Evolutionary conservation across 2,329 filamentous ascomycete species (phyloP).

Genomic region (Ophiostoma australiae): DNA sequence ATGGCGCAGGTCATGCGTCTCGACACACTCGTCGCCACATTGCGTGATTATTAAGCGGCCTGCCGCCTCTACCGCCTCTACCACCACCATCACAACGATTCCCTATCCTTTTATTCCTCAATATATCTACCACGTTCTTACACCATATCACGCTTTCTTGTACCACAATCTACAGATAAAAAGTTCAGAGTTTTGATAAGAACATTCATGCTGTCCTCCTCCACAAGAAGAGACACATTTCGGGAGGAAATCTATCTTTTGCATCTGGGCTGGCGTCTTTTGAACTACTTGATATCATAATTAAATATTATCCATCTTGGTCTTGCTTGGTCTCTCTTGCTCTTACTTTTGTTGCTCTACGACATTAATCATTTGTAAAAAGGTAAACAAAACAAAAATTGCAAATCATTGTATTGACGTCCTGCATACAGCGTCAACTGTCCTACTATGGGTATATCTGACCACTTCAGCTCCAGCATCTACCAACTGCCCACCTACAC

Average conservation of each 20-base stretch:
- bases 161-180: background rate
- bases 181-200: background rate
- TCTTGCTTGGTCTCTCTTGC: background rate
- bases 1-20: slow-evolving; percentile 73
- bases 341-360: too few relatives aligned
- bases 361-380: too few relatives aligned
- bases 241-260: slow-evolving; percentile 5
- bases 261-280: slow-evolving; percentile 11
- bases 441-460: background rate
- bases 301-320: background rate
- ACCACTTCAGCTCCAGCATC: background rate
- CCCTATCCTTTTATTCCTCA: background rate
- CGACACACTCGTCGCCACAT: slow-evolving; percentile 77
- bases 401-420: background rate
- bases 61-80: background rate
- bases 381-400: too few relatives aligned
- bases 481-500: slow-evolving; percentile 23
- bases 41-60: slow-evolving; percentile 65
- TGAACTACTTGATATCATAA: slow-evolving; percentile 10
- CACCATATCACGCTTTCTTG: background rate
- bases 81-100: background rate
- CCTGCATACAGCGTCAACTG: background rate
- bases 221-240: background rate
- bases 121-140: background rate
- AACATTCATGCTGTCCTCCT: background rate